phyloP scores from a whole-genome alignment of 768 basidiomycete genomes.

The Boletus pseudo-olivaceus region DNA sequence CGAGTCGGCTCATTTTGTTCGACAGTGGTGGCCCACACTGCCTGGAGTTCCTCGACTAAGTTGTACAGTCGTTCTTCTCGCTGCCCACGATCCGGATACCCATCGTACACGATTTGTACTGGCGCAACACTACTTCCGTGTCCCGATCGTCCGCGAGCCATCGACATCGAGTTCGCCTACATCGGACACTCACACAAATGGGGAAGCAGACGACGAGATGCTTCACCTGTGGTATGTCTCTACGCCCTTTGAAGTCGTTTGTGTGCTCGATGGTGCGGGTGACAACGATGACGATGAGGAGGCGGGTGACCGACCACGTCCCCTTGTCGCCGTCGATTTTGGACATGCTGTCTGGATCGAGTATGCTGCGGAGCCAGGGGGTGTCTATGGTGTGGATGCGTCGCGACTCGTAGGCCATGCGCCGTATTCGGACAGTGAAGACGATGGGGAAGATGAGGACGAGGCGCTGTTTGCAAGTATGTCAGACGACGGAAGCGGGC shows the following conservation, averaged over 20 bases:
- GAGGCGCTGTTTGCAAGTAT: constrained; percentile 5
- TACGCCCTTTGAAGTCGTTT: constrained; percentile 68
- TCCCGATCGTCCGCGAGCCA: constrained; percentile 44
- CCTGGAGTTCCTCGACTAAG: constrained; percentile 61
- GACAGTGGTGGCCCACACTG: constrained; percentile 78
- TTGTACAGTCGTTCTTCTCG: constrained; percentile 68
- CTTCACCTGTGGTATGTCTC: constrained; percentile 71
- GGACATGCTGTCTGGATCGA: constrained; percentile 86
- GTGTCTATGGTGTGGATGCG: constrained; percentile 27
- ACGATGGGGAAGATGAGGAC: constrained; percentile 25
- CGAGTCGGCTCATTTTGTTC: constrained; percentile 72
- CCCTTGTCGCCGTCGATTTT: constrained; percentile 81
- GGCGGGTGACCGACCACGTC: constrained; percentile 50
- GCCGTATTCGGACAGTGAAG: constrained; percentile 25
- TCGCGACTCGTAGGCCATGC: constrained; percentile 29
- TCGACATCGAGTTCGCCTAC: constrained; percentile 7
- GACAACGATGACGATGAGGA: constrained; percentile 34
- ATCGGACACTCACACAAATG: background rate
- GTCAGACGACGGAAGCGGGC: constrained; percentile 7
- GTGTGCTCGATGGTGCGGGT: constrained; percentile 46
- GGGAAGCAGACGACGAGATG: constrained; percentile 46
- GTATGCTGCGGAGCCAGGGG: constrained; percentile 37
- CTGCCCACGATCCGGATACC: constrained; percentile 56
- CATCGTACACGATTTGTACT: constrained; percentile 61
- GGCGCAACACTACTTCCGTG: constrained; percentile 73